phyloP scores from a whole-genome alignment of 371 early-diverging fungal genomes.

The Chytridiales sp. region DNA sequence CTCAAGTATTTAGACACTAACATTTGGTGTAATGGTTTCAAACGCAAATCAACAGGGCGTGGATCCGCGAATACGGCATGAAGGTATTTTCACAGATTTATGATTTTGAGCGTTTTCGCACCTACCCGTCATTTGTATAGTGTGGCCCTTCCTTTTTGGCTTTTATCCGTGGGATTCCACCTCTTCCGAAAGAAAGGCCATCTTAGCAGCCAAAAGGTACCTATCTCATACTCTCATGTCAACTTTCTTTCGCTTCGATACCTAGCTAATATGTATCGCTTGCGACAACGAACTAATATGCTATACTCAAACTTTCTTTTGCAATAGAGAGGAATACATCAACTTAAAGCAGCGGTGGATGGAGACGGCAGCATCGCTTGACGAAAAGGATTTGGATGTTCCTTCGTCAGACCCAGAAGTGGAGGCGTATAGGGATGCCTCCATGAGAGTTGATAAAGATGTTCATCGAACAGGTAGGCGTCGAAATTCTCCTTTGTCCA shows the following conservation, averaged over 20 bases:
- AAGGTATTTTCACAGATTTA: no score
- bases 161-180: conserved; percentile 84
- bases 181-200: conserved; percentile 63
- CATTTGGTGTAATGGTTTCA: not conserved
- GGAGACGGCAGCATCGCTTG: conserved; percentile 58
- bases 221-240: not conserved
- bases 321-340: conserved; percentile 67
- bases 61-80: not conserved
- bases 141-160: conserved; percentile 83
- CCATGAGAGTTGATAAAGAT: conserved; percentile 23
- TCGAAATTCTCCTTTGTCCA: not conserved
- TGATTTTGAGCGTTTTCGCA: no score
- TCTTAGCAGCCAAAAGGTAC: not conserved
- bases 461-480: conserved; percentile 24
- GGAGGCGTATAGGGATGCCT: conserved; percentile 22
- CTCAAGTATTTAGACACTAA: not conserved
- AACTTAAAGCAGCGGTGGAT: conserved; percentile 60
- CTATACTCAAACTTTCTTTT: no score
- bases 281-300: no score
- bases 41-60: not conserved
- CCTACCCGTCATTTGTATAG: conserved; percentile 74
- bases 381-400: conserved; percentile 31
- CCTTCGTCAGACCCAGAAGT: not conserved
- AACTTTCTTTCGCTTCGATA: not conserved
- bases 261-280: no score